Evolutionary conservation across 192 early-diverging fungal species (phyloP), one percentile per base, ranked within the genome.

Genomic region (Thamnidium elegans): DNA sequence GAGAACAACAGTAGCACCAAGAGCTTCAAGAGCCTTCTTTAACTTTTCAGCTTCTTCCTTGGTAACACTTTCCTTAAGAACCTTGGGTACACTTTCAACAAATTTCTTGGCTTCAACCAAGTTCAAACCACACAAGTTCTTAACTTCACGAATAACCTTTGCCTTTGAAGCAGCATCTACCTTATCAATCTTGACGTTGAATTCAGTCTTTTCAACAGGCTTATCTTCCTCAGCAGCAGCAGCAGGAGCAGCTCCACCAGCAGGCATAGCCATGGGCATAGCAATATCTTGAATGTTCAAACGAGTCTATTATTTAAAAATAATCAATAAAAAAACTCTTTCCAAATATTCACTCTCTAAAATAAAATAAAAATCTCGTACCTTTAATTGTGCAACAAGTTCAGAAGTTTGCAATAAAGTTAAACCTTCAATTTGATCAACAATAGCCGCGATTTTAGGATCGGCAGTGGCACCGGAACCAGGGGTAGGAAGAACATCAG

Each of bases 81-180:
- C 90, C 84, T 99, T 99, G 74, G 97, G 97, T 64, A 86, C 94
- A 66, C 91, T 84, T 80, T 99, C 97, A 30, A 97, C 95, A 81
- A 99, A 97, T 85, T 99, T 99, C 86, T 99, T 99, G 71, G 97
- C 97, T 71, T 96, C 97, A 19, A 99, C 93, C 78, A 99, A 78
- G 83, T 93, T 97, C 65, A 93, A 90, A 58, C 93, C 93, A 19
- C 94, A 93, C 63, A 99, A 72, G 73, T 85, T 89, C 86, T 97
- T 97, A 66, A 99, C 94, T 81, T 99, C 97, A 76, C 92, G 89
- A 68, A 99, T 99, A 51, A 99, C 86, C 85, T 99, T 99, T 67
- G 97, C 94, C 81, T 99, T 99, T 62, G 90, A 78, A 21, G 90
- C 87, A 21, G 94, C 88, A 68, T 97, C 93, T 63, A 96, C 90